Conservation (phyloP, 169 alveolate genomes). For the Plasmodium gallinaceum region DNA sequence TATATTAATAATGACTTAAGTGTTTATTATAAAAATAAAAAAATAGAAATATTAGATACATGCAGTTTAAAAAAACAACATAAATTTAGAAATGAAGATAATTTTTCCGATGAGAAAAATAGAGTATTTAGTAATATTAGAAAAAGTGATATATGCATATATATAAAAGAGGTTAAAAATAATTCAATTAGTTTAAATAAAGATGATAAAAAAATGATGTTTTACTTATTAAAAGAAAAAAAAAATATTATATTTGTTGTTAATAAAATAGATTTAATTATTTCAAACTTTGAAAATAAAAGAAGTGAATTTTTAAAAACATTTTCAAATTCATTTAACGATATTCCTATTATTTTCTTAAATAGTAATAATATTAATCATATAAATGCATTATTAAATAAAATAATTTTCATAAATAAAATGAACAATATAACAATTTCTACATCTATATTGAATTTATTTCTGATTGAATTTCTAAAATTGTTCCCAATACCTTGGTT, state of each 20-base stretch:
- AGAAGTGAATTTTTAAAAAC: constrained; percentile 36
- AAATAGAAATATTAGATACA: constrained; percentile 45
- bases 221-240: constrained; percentile 51
- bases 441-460: constrained; percentile 44
- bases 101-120: constrained; percentile 9
- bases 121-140: constrained; percentile 43
- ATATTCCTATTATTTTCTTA: constrained; percentile 42
- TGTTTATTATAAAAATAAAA: constrained; percentile 20
- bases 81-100: constrained; percentile 47
- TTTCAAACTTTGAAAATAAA: constrained; percentile 43
- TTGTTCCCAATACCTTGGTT: constrained; percentile 68
- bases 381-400: constrained; percentile 23
- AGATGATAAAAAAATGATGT: constrained; percentile 61
- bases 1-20: constrained; percentile 43
- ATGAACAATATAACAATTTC: constrained; percentile 36
- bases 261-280: constrained; percentile 34
- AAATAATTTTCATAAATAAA: constrained; percentile 27
- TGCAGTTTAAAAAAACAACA: constrained; percentile 69
- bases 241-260: constrained; percentile 47
- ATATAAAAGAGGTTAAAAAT: constrained; percentile 62
- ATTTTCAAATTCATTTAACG: constrained; percentile 23
- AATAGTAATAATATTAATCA: constrained; percentile 44
- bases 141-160: constrained; percentile 49
- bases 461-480: constrained; percentile 33
- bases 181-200: constrained; percentile 32